Evolutionary conservation across 768 basidiomycete genomes (phyloP).

Genomic region (Termitomyces sp.): DNA sequence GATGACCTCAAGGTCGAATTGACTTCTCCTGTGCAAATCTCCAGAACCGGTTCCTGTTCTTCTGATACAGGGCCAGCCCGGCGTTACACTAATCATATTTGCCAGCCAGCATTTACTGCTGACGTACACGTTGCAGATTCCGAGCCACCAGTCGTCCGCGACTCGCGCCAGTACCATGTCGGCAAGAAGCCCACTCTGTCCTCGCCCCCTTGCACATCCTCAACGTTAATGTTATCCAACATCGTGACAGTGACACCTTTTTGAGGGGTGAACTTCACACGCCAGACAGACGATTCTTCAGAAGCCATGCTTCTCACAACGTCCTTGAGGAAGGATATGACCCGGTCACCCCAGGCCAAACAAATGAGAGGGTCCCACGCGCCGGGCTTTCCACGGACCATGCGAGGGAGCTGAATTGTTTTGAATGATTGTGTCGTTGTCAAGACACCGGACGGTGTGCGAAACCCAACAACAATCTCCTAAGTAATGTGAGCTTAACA

Average conservation of each 20-base stretch:
- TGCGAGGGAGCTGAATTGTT: constrained; percentile 76
- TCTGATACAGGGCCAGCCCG: constrained; percentile 17
- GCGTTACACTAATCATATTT: constrained; percentile 20
- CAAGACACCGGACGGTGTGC: constrained; percentile 71
- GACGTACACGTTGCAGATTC: constrained; percentile 2
- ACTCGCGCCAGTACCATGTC: constrained; percentile 61
- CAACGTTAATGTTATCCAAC: constrained; percentile 48
- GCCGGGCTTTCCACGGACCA: constrained; percentile 69
- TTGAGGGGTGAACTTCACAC: constrained; percentile 62
- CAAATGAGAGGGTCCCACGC: constrained; percentile 79
- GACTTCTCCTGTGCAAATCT: constrained; percentile 15
- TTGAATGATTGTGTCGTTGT: constrained; percentile 69
- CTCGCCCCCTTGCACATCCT: constrained; percentile 64
- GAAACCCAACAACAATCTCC: constrained; percentile 88
- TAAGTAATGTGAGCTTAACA: constrained; percentile 23
- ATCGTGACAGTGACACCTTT: constrained; percentile 50
- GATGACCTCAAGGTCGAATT: constrained; percentile 27
- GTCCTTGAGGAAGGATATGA: constrained; percentile 55
- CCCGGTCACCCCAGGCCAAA: constrained; percentile 68
- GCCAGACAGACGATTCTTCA: constrained; percentile 54
- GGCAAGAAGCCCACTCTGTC: constrained; percentile 82
- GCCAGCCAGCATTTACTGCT: constrained; percentile 21
- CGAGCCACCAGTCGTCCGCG: constrained; percentile 14
- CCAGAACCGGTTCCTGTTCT: constrained; percentile 16
- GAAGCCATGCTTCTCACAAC: constrained; percentile 25